These are phyloP conservation scores for Botrytis medusae DNA, from an alignment of 2,329 filamentous ascomycete genomes.

Conservation along the genomic window DNA sequence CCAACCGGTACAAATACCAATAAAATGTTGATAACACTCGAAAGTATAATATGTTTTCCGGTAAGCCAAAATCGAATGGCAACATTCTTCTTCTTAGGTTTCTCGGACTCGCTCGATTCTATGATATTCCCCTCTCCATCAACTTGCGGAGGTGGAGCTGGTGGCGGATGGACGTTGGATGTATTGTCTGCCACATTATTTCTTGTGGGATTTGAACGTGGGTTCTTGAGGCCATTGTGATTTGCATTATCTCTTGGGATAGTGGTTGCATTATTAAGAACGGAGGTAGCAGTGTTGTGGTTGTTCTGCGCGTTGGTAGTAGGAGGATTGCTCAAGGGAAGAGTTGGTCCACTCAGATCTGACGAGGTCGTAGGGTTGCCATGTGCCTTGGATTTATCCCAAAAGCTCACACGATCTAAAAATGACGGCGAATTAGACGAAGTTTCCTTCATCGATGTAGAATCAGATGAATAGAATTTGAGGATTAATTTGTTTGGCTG, in stretches of 20 bases:
- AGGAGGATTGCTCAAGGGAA: conserved; percentile 43
- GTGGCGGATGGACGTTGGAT: conserved; percentile 41
- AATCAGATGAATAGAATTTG: conserved; percentile 16
- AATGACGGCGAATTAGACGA: conserved; percentile 51
- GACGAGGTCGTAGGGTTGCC: conserved; percentile 46
- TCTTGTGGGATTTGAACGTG: conserved; percentile 35
- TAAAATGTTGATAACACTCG: conserved; percentile 77
- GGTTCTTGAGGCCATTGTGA: conserved; percentile 32
- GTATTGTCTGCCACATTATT: conserved; percentile 41
- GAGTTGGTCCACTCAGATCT: conserved; percentile 40
- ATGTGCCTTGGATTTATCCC: conserved; percentile 56
- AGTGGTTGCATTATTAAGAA: conserved; percentile 29
- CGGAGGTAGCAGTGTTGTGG: conserved; percentile 25
- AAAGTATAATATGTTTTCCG: conserved; percentile 60
- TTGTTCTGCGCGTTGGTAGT: conserved; percentile 32
- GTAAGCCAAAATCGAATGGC: conserved; percentile 38
- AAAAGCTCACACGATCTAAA: conserved; percentile 58
- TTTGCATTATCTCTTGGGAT: conserved; percentile 32
- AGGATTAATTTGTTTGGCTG: background rate
- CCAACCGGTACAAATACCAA: conserved; percentile 77
- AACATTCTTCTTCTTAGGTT: conserved; percentile 35
- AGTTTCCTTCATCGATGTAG: conserved; percentile 61
- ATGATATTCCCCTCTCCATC: conserved; percentile 59
- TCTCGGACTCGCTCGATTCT: conserved; percentile 39
- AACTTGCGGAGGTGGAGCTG: conserved; percentile 50